Evolutionary conservation across 1,284 basidiomycete species (phyloP).

Genomic region (Pseudozyma tsukubaensis): DNA sequence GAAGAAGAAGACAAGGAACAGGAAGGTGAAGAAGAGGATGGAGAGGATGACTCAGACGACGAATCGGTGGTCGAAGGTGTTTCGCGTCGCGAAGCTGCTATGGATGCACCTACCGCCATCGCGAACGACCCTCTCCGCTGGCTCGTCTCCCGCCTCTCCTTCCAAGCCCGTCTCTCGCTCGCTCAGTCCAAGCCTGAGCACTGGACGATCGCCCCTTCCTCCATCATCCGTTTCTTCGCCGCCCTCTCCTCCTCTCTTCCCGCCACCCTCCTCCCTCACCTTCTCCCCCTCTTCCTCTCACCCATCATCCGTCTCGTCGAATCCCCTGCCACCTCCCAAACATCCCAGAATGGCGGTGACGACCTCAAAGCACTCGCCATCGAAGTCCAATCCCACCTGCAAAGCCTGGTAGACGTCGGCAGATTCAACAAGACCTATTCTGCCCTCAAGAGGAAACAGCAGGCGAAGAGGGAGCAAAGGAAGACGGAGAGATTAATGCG

Average conservation of each 20-base stretch:
- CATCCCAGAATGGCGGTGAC: conserved; percentile 70
- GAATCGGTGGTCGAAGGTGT: conserved; percentile 27
- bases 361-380: conserved; percentile 83
- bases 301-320: conserved; percentile 89
- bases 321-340: conserved; percentile 76
- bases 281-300: conserved; percentile 84
- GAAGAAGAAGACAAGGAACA: conserved; percentile 6
- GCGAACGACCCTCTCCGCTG: conserved; percentile 79
- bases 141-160: conserved; percentile 93
- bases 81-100: conserved; percentile 55
- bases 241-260: conserved; percentile 38
- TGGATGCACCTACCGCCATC: conserved; percentile 24
- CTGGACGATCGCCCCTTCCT: conserved; percentile 84
- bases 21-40: conserved; percentile 10
- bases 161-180: conserved; percentile 75
- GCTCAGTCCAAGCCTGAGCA: conserved; percentile 50
- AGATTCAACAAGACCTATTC: conserved; percentile 84
- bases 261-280: conserved; percentile 72
- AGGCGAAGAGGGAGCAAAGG: conserved; percentile 79
- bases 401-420: conserved; percentile 83
- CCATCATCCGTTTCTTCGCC: conserved; percentile 75
- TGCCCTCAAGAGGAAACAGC: conserved; percentile 78
- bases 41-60: conserved; percentile 44
- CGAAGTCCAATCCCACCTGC: conserved; percentile 89
- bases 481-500: conserved; percentile 75